These are phyloP conservation scores for Aspergillus puulaauensis DNA, from an alignment of 2,329 filamentous ascomycete genomes.

Conservation along the genomic window DNA sequence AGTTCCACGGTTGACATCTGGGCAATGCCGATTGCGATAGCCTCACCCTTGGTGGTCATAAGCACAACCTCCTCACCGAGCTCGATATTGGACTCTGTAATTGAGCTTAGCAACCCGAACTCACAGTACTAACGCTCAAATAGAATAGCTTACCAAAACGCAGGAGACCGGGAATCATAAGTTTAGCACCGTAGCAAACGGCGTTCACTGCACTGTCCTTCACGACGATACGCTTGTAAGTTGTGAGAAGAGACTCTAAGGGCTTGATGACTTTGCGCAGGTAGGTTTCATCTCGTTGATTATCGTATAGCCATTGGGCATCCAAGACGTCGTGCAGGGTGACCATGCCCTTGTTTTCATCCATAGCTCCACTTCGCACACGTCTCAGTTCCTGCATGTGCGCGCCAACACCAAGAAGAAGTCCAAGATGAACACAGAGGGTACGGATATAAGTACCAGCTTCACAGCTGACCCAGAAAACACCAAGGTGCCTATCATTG, in stretches of 20 bases:
- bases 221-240: constrained; percentile 95
- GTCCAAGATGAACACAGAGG: constrained; percentile 88
- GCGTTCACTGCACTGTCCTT: constrained; percentile 97
- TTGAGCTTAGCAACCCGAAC: constrained; percentile 10
- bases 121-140: not conserved
- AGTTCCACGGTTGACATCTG: constrained; percentile 99
- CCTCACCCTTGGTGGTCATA: constrained; percentile 99
- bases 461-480: constrained; percentile 99
- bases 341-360: constrained; percentile 83
- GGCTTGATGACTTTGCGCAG: constrained; percentile 88
- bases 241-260: constrained; percentile 84
- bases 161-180: constrained; percentile 95
- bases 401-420: constrained; percentile 76
- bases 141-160: constrained; percentile 68
- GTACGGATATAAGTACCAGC: constrained; percentile 98
- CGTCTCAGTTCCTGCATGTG: constrained; percentile 98
- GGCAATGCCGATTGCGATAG: constrained; percentile 91
- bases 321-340: constrained; percentile 95
- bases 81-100: constrained; percentile 79
- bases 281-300: constrained; percentile 90
- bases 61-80: constrained; percentile 94
- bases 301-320: constrained; percentile 94
- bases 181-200: constrained; percentile 96
- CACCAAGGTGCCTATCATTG: constrained; percentile 93
- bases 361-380: constrained; percentile 93